Evolutionary conservation across 1,284 basidiomycete genomes (phyloP), one percentile per base, ranked within the genome.

Genomic region (Marasmius fiardii): DNA sequence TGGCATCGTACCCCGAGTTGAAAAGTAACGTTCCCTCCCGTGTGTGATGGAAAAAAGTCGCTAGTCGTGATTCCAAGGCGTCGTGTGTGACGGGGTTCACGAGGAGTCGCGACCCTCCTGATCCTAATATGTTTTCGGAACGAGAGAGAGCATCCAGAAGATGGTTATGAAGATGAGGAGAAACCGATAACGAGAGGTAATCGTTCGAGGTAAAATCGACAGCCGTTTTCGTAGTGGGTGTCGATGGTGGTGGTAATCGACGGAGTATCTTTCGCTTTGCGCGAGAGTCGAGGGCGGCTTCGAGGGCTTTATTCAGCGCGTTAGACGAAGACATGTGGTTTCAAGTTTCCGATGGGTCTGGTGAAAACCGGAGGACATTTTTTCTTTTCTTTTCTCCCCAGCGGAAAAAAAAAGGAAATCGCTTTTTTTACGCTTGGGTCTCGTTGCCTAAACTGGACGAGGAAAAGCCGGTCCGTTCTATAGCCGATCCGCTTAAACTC

Each of bases 1-100:
- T 98, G 16, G 96, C 95, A 70, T 98, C 95, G 71, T 90, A 98
- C 0, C 95, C 96, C 0, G 92, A 94, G 70, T 95, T 96, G 82
- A 97, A 98, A 16, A 98, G 78, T 11, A 98, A 76, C 0, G 90
- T 92, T 34, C 43, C 37, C 33, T 52, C 43, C 18, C 4, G 26
- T 31, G 45, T 48, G 14, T 26, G 23, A 26, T 41, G 23, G 72
- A 95, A 92, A 70, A 92, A 90, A 1, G 49, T 58, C 0, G 76
- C 72, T 20, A 95, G 77, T 0, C 90, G 81, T 5, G 70, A 68
- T 68, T 96, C 93, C 51, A 96, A 77, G 1, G 75, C 73, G 23
- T 73, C 73, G 69, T 96, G 93, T 1, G 81, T 75, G 6, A 75
- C 69, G 0, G 84, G 81, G 67, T 94, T 92, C 57, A 94, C 91